Percentiles rank a stretch among this genome's conserved stretches.
These are phyloP conservation scores for Nannochloropsis salina DNA, from an alignment of 108 stramenopile genomes.

Conservation along the genomic window DNA sequence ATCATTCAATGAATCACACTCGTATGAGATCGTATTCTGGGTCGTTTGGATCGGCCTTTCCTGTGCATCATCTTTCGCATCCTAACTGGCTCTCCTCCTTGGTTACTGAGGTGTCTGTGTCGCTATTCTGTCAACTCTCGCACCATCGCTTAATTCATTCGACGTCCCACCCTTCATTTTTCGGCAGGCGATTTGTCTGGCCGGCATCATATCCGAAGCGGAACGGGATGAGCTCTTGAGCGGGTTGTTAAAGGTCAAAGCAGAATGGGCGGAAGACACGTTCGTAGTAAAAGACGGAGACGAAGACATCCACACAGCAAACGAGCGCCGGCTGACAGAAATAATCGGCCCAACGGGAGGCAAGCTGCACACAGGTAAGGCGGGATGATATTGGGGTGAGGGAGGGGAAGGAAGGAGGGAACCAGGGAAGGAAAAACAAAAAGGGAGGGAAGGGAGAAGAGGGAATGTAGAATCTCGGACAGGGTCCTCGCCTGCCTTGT, in stretches of 20 bases:
- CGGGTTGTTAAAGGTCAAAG: slow-evolving; percentile 67
- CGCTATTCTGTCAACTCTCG: slow-evolving; percentile 26
- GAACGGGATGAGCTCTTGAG: slow-evolving; percentile 62
- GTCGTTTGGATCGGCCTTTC: background rate
- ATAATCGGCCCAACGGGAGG: slow-evolving; percentile 82
- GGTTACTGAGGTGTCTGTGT: background rate
- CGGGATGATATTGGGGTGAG: background rate
- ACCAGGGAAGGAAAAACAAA: background rate
- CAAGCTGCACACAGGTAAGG: slow-evolving; percentile 83
- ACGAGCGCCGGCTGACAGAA: slow-evolving; percentile 95
- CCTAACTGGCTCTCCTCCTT: background rate
- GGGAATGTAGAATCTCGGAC: background rate
- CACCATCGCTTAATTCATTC: slow-evolving; percentile 67
- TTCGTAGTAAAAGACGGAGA: slow-evolving; percentile 69
- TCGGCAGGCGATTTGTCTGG: background rate
- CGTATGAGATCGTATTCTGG: too few relatives aligned
- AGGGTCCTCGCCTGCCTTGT: too few relatives aligned
- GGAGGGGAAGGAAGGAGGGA: background rate
- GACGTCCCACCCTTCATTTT: slow-evolving; percentile 2
- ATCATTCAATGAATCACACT: too few relatives aligned
- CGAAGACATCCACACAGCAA: slow-evolving; percentile 99
- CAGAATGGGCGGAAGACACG: slow-evolving; percentile 81
- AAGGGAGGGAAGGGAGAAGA: background rate
- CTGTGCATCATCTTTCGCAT: background rate
- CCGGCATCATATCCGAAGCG: slow-evolving; percentile 72